phyloP scores from a whole-genome alignment of 495 filamentous ascomycete genomes.

The Hyaloscypha variabilis region DNA sequence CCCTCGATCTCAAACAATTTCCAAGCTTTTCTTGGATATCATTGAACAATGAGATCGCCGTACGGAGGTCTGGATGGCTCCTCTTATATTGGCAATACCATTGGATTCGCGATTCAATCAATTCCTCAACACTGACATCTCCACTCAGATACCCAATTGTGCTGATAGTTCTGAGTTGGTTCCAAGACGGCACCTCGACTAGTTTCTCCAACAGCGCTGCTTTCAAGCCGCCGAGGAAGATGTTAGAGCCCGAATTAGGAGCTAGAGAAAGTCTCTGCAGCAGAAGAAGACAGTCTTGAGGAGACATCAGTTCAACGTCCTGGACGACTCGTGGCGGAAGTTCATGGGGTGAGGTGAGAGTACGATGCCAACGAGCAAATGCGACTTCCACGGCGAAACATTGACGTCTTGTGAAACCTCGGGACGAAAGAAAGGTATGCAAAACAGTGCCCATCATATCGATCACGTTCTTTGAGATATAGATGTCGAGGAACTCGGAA shows the following conservation, averaged over 20 bases:
- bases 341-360: slow-evolving; percentile 36
- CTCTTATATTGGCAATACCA: slow-evolving; percentile 45
- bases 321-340: slow-evolving; percentile 48
- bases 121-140: slow-evolving; percentile 38
- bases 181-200: slow-evolving; percentile 47
- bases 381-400: slow-evolving; percentile 55
- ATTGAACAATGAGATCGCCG: slow-evolving; percentile 4
- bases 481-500: slow-evolving; percentile 45
- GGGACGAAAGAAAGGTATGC: slow-evolving; percentile 58
- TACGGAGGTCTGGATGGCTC: slow-evolving; percentile 33
- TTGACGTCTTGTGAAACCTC: slow-evolving; percentile 48
- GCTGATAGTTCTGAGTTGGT: slow-evolving; percentile 50
- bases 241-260: neutral
- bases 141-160: slow-evolving; percentile 54
- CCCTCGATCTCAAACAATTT: slow-evolving; percentile 2
- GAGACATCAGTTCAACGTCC: slow-evolving; percentile 57
- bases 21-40: slow-evolving; percentile 4
- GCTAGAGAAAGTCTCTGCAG: neutral
- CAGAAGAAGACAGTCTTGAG: slow-evolving; percentile 52
- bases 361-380: slow-evolving; percentile 43
- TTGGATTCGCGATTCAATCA: slow-evolving; percentile 50
- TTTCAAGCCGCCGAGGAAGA: neutral
- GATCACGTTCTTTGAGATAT: slow-evolving; percentile 55
- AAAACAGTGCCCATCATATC: slow-evolving; percentile 53
- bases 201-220: neutral